These are phyloP conservation scores for Amesomyces nigricolor DNA, from an alignment of 2,329 filamentous ascomycete species.

Conservation along the genomic window DNA sequence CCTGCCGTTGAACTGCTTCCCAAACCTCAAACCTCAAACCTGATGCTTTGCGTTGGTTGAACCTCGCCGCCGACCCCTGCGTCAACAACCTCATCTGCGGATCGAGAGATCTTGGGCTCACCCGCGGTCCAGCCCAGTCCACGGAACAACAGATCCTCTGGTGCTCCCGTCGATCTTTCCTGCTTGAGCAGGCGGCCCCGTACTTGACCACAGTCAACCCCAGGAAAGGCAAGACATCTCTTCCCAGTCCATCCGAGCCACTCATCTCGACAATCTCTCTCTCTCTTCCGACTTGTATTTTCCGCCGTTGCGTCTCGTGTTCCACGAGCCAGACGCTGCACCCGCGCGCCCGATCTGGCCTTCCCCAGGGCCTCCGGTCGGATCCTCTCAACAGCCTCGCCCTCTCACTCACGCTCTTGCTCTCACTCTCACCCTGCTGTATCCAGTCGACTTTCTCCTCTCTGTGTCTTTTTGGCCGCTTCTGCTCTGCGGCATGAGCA, in stretches of 20 bases:
- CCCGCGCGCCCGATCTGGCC: constrained; percentile 9
- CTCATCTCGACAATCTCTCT: constrained; percentile 5
- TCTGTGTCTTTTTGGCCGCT: neutral
- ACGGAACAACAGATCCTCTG: neutral
- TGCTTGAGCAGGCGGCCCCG: constrained; percentile 5
- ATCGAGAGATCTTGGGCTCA: neutral
- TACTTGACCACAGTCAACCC: neutral
- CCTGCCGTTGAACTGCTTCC: neutral
- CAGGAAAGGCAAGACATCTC: constrained; percentile 13
- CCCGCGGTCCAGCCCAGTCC: constrained; percentile 7
- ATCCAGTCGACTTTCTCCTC: neutral
- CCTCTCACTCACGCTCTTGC: neutral
- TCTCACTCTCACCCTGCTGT: neutral
- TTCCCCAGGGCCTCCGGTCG: neutral
- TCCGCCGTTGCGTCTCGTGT: constrained; percentile 18
- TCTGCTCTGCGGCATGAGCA: constrained; percentile 8
- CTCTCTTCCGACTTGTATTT: constrained; percentile 14
- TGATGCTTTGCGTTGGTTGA: neutral
- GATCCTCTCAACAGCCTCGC: neutral
- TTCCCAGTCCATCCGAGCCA: constrained; percentile 4
- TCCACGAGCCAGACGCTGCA: constrained; percentile 15
- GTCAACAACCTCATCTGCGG: no score
- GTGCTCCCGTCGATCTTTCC: constrained; percentile 17
- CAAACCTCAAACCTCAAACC: neutral
- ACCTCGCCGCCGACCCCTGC: no score